Conservation (phyloP, 805 yeast species). For the Kregervanrija pseudodelftensis region DNA sequence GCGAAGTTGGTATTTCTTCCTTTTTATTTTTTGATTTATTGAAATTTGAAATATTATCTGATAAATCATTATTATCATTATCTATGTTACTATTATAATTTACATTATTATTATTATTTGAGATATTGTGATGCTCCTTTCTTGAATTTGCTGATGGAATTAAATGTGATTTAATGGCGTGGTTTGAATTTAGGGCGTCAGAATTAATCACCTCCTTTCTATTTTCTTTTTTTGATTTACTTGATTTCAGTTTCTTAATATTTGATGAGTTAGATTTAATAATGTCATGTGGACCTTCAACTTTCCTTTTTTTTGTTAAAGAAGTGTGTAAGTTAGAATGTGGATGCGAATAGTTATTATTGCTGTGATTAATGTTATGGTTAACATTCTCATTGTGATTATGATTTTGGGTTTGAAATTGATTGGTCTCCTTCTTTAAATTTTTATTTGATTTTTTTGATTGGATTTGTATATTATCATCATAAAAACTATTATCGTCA, state of each 20-base stretch:
- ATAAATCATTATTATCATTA: not conserved
- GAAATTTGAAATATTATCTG: not conserved
- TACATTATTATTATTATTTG: too few species aligned
- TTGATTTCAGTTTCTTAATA: conserved; percentile 10
- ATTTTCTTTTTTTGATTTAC: conserved; percentile 16
- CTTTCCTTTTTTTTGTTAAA: conserved; percentile 4
- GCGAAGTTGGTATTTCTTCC: conserved; percentile 10
- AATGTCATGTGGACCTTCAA: not conserved
- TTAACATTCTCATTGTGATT: conserved; percentile 17
- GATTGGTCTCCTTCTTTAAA: not conserved
- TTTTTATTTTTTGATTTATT: conserved; percentile 4
- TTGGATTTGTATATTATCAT: not conserved
- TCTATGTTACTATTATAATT: not conserved
- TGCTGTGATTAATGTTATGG: not conserved
- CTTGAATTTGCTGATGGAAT: too few species aligned
- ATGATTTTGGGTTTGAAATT: not conserved
- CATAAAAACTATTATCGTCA: not conserved
- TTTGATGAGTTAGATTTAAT: not conserved
- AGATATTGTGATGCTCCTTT: too few species aligned
- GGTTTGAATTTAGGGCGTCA: too few species aligned
- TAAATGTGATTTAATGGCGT: too few species aligned
- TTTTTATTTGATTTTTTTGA: not conserved
- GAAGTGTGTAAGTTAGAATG: too few species aligned
- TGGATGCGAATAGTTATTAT: not conserved
- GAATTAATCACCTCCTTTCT: conserved; percentile 4